A percentile compares a stretch with the other conserved stretches of the same genome.
phyloP scores from a whole-genome alignment of 2,329 filamentous ascomycete species.

The Westerdykella aurantiaca region DNA sequence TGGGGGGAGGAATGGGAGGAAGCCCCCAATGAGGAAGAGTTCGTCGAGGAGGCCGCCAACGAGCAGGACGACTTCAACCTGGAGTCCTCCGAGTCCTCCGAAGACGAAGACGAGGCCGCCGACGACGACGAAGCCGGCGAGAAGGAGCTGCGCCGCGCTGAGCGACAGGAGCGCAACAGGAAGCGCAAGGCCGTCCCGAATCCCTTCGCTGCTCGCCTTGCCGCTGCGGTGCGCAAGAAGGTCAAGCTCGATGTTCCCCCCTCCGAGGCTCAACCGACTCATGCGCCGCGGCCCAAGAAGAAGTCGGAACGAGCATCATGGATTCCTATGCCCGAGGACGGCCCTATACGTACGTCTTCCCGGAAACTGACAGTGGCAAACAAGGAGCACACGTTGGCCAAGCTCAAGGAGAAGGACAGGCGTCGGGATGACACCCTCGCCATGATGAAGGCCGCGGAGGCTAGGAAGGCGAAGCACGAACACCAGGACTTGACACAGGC shows the following conservation, averaged over 20 bases:
- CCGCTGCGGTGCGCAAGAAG: conserved; percentile 37
- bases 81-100: conserved; percentile 71
- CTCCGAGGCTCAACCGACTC: conserved; percentile 42
- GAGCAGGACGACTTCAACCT: conserved; percentile 68
- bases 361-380: conserved; percentile 59
- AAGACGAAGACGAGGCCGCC: conserved; percentile 62
- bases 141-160: conserved; percentile 73
- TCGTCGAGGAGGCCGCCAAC: conserved; percentile 48
- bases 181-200: conserved; percentile 71
- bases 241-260: conserved; percentile 35
- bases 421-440: conserved; percentile 64
- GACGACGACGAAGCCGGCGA: conserved; percentile 83
- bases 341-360: conserved; percentile 56
- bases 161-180: conserved; percentile 57
- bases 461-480: conserved; percentile 63
- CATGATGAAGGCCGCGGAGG: conserved; percentile 57
- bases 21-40: conserved; percentile 53
- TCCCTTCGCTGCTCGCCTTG: conserved; percentile 32
- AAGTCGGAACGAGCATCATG: conserved; percentile 66
- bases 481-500: conserved; percentile 81
- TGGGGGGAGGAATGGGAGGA: conserved; percentile 59
- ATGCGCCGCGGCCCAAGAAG: conserved; percentile 54
- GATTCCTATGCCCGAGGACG: conserved; percentile 59
- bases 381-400: conserved; percentile 54
- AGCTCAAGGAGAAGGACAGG: conserved; percentile 67